Percentiles rank a stretch among this genome's conserved stretches.
Conservation (phyloP, 164 flowering plant genomes). For the Amborella trichopoda region DNA sequence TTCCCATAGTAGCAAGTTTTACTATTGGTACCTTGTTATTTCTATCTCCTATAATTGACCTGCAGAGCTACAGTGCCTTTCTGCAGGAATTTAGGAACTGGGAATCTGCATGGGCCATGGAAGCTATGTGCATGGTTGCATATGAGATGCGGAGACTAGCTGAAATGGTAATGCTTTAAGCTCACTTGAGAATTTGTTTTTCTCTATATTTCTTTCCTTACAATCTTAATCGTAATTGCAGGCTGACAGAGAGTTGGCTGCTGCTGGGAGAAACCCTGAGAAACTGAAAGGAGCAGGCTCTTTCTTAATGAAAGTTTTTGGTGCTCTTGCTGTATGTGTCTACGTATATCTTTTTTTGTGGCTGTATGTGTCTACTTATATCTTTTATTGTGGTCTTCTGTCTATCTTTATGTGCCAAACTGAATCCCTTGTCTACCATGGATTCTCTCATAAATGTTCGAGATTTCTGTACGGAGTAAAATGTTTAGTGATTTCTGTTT, state of each 20-base stretch:
- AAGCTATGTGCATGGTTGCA: conserved; percentile 56
- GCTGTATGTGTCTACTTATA: too few relatives aligned
- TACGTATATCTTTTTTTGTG: too few relatives aligned
- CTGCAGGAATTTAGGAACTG: conserved; percentile 91
- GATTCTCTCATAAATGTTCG: too few relatives aligned
- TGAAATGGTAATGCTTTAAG: conserved; percentile 48
- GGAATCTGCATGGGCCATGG: conserved; percentile 98
- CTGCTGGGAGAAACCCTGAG: conserved; percentile 70
- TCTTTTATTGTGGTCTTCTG: too few relatives aligned
- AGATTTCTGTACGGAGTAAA: too few relatives aligned
- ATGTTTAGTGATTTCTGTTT: too few relatives aligned
- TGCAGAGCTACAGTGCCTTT: conserved; percentile 60
- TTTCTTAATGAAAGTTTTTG: conserved; percentile 94
- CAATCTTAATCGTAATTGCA: too few relatives aligned
- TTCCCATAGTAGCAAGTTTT: too few relatives aligned
- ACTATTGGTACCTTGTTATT: too few relatives aligned
- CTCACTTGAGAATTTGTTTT: background rate
- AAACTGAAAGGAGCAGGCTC: conserved; percentile 98
- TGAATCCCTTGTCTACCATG: too few relatives aligned
- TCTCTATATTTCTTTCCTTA: too few relatives aligned
- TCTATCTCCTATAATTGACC: background rate
- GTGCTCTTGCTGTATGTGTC: conserved; percentile 81
- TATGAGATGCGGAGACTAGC: conserved; percentile 94
- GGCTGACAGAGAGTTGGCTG: conserved; percentile 90
- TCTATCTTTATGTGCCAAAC: too few relatives aligned